Percentiles rank a stretch among this genome's conserved stretches.
phyloP scores from a whole-genome alignment of 805 yeast species.

The Grigorovia yakushimaensis region DNA sequence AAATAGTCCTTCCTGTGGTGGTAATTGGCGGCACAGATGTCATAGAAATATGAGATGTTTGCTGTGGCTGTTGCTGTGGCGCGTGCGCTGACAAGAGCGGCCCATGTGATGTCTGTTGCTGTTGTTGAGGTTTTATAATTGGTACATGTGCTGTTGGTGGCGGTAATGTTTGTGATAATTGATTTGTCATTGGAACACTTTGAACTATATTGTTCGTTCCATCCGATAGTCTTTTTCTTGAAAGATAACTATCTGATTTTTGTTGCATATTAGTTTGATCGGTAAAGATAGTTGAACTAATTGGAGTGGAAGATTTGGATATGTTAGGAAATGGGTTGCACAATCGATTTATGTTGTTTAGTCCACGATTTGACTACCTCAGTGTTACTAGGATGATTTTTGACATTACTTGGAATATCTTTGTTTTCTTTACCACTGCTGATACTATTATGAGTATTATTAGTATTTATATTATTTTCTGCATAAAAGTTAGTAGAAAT shows the following conservation, averaged over 20 bases:
- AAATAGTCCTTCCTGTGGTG: neutral
- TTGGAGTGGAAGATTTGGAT: neutral
- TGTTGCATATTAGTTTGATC: neutral
- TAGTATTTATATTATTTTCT: neutral
- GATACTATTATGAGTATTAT: conserved; percentile 3
- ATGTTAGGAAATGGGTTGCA: conserved; percentile 29
- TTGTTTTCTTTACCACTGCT: neutral
- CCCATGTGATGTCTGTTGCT: neutral
- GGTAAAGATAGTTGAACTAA: neutral
- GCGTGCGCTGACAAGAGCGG: neutral
- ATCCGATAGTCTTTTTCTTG: neutral
- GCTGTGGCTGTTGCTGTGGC: neutral
- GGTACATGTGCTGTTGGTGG: neutral
- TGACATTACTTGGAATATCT: neutral
- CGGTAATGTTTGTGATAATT: neutral
- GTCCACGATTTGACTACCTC: neutral
- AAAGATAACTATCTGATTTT: neutral
- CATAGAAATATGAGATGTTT: neutral
- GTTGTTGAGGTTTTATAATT: neutral
- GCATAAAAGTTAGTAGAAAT: neutral
- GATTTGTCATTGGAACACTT: neutral
- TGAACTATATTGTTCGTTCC: neutral
- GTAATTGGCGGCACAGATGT: neutral
- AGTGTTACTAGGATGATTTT: neutral
- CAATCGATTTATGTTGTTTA: conserved; percentile 25